Percentiles rank a stretch among this genome's conserved stretches.
phyloP scores from a whole-genome alignment of 1,284 basidiomycete genomes.

The Xerocomus minutiporus region DNA sequence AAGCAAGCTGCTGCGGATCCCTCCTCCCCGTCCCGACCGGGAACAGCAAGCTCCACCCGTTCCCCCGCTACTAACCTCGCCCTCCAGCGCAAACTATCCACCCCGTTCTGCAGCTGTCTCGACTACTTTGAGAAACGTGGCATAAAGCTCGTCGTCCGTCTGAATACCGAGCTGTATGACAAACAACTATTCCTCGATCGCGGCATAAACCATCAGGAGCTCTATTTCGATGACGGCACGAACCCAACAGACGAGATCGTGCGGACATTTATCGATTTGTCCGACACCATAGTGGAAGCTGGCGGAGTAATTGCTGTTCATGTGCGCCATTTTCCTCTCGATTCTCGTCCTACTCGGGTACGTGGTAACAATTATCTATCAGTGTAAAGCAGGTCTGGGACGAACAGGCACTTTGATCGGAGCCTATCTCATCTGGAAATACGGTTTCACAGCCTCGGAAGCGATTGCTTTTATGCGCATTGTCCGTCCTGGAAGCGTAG shows the following conservation, averaged over 20 bases:
- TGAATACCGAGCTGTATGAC: slow-evolving; percentile 96
- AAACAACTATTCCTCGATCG: slow-evolving; percentile 76
- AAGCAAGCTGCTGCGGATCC: slow-evolving; percentile 50
- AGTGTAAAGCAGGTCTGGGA: slow-evolving; percentile 94
- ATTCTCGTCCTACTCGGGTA: slow-evolving; percentile 14
- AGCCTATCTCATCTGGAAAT: slow-evolving; percentile 98
- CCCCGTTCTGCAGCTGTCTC: slow-evolving; percentile 82
- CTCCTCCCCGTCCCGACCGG: slow-evolving; percentile 31
- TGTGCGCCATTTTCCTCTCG: slow-evolving; percentile 45
- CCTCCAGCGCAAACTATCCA: slow-evolving; percentile 69
- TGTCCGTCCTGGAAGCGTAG: slow-evolving; percentile 92
- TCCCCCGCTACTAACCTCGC: slow-evolving; percentile 45
- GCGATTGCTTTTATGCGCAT: slow-evolving; percentile 99
- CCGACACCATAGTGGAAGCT: slow-evolving; percentile 73
- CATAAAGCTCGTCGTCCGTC: slow-evolving; percentile 88
- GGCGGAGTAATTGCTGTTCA: slow-evolving; percentile 86
- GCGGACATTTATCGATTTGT: slow-evolving; percentile 81
- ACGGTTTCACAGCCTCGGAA: slow-evolving; percentile 97
- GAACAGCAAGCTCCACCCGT: slow-evolving; percentile 22
- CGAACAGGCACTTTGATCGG: slow-evolving; percentile 94
- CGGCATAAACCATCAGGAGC: slow-evolving; percentile 86
- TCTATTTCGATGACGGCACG: slow-evolving; percentile 98
- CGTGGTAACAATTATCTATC: slow-evolving; percentile 19
- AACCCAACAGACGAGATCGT: slow-evolving; percentile 96
- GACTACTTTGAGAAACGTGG: slow-evolving; percentile 87